Evolutionary conservation across 2,329 filamentous ascomycete species (phyloP).

Genomic region (Calycina herbarum): DNA sequence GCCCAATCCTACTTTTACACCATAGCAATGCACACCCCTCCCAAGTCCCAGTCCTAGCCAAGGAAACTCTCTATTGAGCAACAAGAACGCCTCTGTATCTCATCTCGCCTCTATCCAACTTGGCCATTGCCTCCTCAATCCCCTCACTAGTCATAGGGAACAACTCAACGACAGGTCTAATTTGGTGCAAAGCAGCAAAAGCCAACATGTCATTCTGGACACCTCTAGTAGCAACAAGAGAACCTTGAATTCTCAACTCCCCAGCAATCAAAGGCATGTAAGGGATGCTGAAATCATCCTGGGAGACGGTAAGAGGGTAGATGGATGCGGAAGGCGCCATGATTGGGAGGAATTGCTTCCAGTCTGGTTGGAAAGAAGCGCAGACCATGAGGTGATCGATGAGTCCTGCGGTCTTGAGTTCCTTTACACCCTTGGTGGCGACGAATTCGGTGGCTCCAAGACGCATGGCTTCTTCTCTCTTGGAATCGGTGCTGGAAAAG

Average conservation of each 20-base stretch:
- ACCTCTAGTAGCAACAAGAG: constrained; percentile 40
- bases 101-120: constrained; percentile 57
- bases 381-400: constrained; percentile 38
- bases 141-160: constrained; percentile 54
- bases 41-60: constrained; percentile 4
- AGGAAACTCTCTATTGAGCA: constrained; percentile 22
- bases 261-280: constrained; percentile 32
- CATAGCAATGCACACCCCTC: constrained; percentile 1
- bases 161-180: constrained; percentile 58
- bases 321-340: constrained; percentile 59
- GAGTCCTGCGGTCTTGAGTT: constrained; percentile 20
- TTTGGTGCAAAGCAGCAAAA: constrained; percentile 58
- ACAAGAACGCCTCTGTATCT: constrained; percentile 48
- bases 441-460: constrained; percentile 63
- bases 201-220: constrained; percentile 59
- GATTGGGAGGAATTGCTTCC: constrained; percentile 61
- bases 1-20: neutral
- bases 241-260: constrained; percentile 35
- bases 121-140: constrained; percentile 53
- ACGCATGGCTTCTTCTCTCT: constrained; percentile 60
- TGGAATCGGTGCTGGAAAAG: constrained; percentile 58
- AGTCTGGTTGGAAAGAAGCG: constrained; percentile 50
- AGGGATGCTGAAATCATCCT: constrained; percentile 40
- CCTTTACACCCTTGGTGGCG: constrained; percentile 45
- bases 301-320: constrained; percentile 65